A percentile compares a stretch with the other conserved stretches of the same genome.
Evolutionary conservation across 2,329 filamentous ascomycete species (phyloP).

Genomic region (Furcasterigmium furcatum): DNA sequence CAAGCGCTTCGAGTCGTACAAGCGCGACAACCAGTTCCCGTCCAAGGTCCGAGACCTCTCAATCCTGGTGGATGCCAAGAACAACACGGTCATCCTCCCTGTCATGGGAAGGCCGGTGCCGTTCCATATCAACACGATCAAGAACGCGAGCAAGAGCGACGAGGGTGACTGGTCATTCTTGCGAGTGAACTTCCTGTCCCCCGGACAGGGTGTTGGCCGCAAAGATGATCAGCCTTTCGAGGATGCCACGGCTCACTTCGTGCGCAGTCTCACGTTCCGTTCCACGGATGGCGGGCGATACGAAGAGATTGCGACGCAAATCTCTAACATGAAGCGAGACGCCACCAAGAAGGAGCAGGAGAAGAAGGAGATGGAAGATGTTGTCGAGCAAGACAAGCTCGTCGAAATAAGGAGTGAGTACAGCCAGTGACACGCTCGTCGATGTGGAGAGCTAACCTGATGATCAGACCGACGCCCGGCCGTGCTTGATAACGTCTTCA

Average conservation of each 20-base stretch:
- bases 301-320: slow-evolving; percentile 86
- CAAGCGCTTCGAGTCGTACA: slow-evolving; percentile 98
- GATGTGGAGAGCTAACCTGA: neutral
- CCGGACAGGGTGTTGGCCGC: slow-evolving; percentile 92
- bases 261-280: slow-evolving; percentile 91
- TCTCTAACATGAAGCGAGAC: slow-evolving; percentile 94
- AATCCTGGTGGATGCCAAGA: slow-evolving; percentile 89
- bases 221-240: slow-evolving; percentile 99
- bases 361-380: slow-evolving; percentile 99
- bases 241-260: slow-evolving; percentile 91
- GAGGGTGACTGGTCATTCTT: slow-evolving; percentile 93
- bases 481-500: slow-evolving; percentile 90
- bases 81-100: slow-evolving; percentile 83
- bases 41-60: slow-evolving; percentile 77
- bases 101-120: slow-evolving; percentile 97
- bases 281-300: slow-evolving; percentile 87
- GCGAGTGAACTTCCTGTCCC: slow-evolving; percentile 95
- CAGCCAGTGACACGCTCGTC: neutral
- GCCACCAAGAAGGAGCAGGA: slow-evolving; percentile 90
- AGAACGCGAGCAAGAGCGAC: slow-evolving; percentile 97
- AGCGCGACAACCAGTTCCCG: slow-evolving; percentile 93
- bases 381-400: slow-evolving; percentile 97
- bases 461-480: slow-evolving; percentile 76
- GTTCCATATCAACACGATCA: slow-evolving; percentile 97
- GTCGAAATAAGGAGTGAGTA: slow-evolving; percentile 84